phyloP scores from a whole-genome alignment of 176 grass and related monocot genomes.

The Aechmea fasciata region DNA sequence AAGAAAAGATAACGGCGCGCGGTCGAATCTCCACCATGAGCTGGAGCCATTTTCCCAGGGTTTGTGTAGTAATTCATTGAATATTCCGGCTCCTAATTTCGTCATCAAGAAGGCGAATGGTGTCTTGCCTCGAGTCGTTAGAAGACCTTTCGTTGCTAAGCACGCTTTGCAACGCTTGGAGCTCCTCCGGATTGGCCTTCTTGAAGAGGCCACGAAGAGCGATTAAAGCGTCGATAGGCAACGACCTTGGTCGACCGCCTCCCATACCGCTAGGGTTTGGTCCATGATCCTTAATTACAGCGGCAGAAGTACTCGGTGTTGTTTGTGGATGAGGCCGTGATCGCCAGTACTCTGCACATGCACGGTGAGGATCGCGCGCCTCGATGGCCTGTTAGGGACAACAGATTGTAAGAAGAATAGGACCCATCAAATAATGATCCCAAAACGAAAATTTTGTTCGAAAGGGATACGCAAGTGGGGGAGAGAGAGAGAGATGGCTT shows the following conservation, averaged over 20 bases:
- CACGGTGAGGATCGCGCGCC: conserved; percentile 33
- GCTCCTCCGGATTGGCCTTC: conserved; percentile 60
- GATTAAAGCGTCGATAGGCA: background rate
- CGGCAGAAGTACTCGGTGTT: background rate
- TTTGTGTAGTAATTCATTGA: too few species aligned
- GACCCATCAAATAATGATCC: background rate
- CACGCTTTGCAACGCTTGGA: conserved; percentile 41
- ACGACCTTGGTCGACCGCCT: background rate
- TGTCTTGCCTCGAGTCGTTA: background rate
- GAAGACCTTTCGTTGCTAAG: conserved; percentile 15
- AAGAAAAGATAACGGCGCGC: too few species aligned
- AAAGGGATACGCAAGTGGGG: too few species aligned
- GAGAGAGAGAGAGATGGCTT: background rate
- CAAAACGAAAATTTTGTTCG: background rate
- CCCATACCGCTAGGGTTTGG: background rate
- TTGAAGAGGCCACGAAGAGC: conserved; percentile 60
- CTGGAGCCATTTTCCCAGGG: too few species aligned
- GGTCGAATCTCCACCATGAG: too few species aligned
- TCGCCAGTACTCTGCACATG: conserved; percentile 77
- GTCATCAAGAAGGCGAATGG: background rate
- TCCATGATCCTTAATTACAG: background rate
- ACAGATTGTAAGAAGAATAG: background rate
- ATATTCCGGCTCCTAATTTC: too few species aligned
- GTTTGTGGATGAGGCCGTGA: conserved; percentile 12
- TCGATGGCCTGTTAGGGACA: conserved; percentile 48